Percentiles rank a stretch among this genome's conserved stretches.
Conservation (phyloP, 495 filamentous ascomycete species). For the Geopyxis carbonaria region DNA sequence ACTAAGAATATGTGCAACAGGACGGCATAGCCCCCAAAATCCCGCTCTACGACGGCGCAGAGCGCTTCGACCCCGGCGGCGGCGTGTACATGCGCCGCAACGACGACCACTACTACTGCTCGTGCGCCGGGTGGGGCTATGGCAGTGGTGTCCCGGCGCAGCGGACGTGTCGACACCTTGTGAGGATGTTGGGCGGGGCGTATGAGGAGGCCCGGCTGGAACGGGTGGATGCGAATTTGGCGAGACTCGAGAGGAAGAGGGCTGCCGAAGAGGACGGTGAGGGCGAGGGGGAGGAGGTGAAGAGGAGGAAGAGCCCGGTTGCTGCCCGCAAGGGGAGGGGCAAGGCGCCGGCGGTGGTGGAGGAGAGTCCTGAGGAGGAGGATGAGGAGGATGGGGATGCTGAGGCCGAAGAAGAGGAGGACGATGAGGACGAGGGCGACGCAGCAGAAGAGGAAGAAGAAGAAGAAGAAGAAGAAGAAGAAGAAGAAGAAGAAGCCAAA, state of each 20-base stretch:
- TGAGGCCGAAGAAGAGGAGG: too few relatives aligned
- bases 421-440: too few relatives aligned
- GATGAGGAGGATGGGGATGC: too few relatives aligned
- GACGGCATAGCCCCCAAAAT: background rate
- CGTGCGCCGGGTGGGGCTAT: background rate
- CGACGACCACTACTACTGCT: background rate
- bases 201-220: constrained; percentile 20
- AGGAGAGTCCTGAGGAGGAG: too few relatives aligned
- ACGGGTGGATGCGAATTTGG: constrained; percentile 2
- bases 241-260: constrained; percentile 5
- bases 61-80: background rate
- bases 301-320: too few relatives aligned
- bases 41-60: background rate
- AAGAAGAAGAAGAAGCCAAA: constrained; percentile 7
- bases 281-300: too few relatives aligned
- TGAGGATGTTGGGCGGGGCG: constrained; percentile 12
- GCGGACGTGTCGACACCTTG: constrained; percentile 19
- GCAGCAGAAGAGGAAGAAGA: background rate
- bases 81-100: background rate
- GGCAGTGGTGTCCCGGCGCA: too few relatives aligned
- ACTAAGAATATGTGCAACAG: background rate
- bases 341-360: too few relatives aligned
- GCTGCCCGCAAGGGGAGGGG: too few relatives aligned
- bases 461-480: constrained; percentile 12
- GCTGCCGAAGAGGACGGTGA: constrained; percentile 7